Base-by-base conservation (phyloP, 1,139 yeast species). In the Magnusiomyces suaveolens region DNA sequence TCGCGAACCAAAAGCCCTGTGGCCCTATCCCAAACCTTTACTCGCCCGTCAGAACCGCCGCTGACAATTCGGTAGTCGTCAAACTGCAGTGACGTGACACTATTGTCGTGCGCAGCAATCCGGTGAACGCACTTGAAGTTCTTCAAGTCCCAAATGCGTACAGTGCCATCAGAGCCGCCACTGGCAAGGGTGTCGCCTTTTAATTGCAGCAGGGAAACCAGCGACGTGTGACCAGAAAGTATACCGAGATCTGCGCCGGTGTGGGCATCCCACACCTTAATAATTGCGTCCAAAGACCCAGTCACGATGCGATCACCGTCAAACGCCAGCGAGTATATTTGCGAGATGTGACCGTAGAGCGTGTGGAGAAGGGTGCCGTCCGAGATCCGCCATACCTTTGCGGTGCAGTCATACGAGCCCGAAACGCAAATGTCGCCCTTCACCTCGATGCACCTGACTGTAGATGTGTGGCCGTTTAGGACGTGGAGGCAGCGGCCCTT, bases 81-180 rank as follows among this genome's bases (percentile, higher is more conserved):
- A 55, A 90, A 77, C 8, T 84, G 94, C 50, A 90, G 89, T 66
- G 96, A 86, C 20, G 90, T 84, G 14, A 90, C 90, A 41, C 95
- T 83, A 44, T 87, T 79, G 58, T 78, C 78, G 64, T 84, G 87
- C 2, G 86, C 86, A n/a, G 87, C 88, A 68, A 90, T 85, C 0
- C 97, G 85, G 66, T 87, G 95, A 69, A 86, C 78, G 68, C 97
- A 89, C 63, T 82, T 83, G 49, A 94, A 95, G 62, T 82, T 81
- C 65, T 86, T 90, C 61, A 92, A 73, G 69, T 92, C 97, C 97
- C 98, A 92, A 6, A 92, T 87, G 64, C 95, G 86, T 54, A 90
- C 82, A 53, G 85, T 77, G 54, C 94, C 81, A 70, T 92, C 97
- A 61, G 92, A 95, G 1, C 96, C 92, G 2, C 97, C 97, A 66